Evolutionary conservation across 1,284 basidiomycete species (phyloP).

Genomic region (Ceratobasidium sp.): DNA sequence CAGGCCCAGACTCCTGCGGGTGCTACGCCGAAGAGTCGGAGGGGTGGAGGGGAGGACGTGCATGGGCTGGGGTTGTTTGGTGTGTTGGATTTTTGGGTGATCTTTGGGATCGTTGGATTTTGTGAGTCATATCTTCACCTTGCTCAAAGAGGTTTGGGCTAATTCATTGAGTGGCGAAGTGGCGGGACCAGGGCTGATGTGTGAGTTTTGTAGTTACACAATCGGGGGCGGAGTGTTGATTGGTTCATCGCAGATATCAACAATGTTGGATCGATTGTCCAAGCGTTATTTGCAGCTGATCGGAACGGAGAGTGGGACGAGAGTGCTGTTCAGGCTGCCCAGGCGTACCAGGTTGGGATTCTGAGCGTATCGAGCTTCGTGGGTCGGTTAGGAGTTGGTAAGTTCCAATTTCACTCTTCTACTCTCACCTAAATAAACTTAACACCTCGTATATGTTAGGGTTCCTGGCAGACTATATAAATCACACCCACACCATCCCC

Average conservation of each 20-base stretch:
- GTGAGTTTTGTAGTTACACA: constrained; percentile 60
- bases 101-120: constrained; percentile 78
- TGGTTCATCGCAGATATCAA: constrained; percentile 77
- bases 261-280: constrained; percentile 93
- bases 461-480: constrained; percentile 77
- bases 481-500: constrained; percentile 71
- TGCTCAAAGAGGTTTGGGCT: background rate
- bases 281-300: constrained; percentile 78
- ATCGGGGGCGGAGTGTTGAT: background rate
- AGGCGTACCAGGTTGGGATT: constrained; percentile 86
- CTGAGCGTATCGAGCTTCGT: constrained; percentile 87
- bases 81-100: constrained; percentile 78
- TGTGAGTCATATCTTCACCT: constrained; percentile 59
- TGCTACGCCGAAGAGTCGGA: background rate
- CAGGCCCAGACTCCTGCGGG: constrained; percentile 29
- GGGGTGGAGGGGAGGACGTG: constrained; percentile 57
- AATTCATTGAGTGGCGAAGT: constrained; percentile 62
- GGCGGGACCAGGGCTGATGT: constrained; percentile 90
- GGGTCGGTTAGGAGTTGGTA: constrained; percentile 84
- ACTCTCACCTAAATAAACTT: too few relatives aligned
- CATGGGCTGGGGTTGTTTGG: constrained; percentile 65
- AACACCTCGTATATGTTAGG: constrained; percentile 59
- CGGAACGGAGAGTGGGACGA: constrained; percentile 73
- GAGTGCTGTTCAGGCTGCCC: constrained; percentile 76
- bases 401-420: constrained; percentile 36